Evolutionary conservation across 768 basidiomycete genomes (phyloP), one percentile per base, ranked within the genome.

Genomic region (Lactarius deliciosus): DNA sequence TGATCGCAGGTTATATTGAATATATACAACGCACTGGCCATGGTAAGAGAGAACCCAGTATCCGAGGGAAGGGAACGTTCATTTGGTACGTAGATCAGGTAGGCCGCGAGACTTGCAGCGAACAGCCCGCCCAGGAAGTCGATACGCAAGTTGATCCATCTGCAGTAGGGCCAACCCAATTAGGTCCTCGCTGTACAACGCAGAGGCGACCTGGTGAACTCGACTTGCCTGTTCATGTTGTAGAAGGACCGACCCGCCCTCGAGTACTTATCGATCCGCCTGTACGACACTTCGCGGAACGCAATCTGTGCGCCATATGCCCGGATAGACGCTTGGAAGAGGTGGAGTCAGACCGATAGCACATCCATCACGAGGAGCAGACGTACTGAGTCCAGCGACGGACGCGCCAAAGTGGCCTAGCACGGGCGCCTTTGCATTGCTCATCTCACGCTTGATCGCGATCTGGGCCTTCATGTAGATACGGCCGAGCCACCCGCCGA

Each of bases 401-500:
- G 83, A 81, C 15, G 84, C 82, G 6, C 81, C 79, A 69, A 86
- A 83, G 66, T 82, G 81, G 20, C 79, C 80, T 61, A 83, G 76
- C 2, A 85, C 78, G 0, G 85, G 84, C 9, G 81, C 77, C 54
- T 80, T 79, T 6, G 79, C 77, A 61, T 82, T 82, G 53, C 80
- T 82, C 81, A 83, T 81, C 73, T 85, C 82, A 22, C 85, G 78
- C 74, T 86, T 86, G 66, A 85, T 80, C 13, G 80, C 78, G 15
- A 86, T 76, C 68, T 87, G 85, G 6, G 83, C 82, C 65, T 79
- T 79, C 71, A 86, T 83, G 72, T 86, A 86, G 15, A 85, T 72
- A 41, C 80, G 78, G 38, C 83, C 83, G 18, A 80, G 69, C 67
- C 79, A 73, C 20, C 68, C 77, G 2, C 83, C 85, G 7, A 82